A percentile compares a stretch with the other conserved stretches of the same genome.
Evolutionary conservation across 352 stramenopile genomes (phyloP).

Genomic region (Pythium pyrilobum): DNA sequence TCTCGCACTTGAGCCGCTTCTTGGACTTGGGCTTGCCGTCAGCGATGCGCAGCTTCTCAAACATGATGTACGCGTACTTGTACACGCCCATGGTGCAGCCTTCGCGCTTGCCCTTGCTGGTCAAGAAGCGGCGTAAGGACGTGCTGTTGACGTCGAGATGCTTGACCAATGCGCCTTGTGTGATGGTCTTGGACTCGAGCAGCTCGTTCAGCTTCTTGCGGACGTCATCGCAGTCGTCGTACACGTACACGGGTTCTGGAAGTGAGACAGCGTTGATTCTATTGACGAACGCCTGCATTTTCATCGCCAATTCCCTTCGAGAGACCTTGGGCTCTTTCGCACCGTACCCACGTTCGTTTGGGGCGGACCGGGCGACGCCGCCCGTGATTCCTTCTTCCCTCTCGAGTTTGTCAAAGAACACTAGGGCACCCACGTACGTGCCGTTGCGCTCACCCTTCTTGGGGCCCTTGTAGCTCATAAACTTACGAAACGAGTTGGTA

Average conservation of each 20-base stretch:
- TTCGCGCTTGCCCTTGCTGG: constrained; percentile 37
- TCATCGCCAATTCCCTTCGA: constrained; percentile 17
- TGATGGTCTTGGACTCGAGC: constrained; percentile 32
- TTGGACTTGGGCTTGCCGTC: constrained; percentile 38
- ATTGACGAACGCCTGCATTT: constrained; percentile 26
- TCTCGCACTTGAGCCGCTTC: constrained; percentile 36
- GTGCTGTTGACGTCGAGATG: constrained; percentile 40
- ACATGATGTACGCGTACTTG: constrained; percentile 40
- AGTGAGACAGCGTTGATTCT: constrained; percentile 33
- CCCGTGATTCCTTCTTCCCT: constrained; percentile 17
- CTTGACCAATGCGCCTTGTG: constrained; percentile 31
- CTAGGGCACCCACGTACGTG: constrained; percentile 31
- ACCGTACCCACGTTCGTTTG: no score
- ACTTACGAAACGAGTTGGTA: constrained; percentile 43
- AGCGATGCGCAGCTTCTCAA: constrained; percentile 49
- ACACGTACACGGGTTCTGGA: constrained; percentile 37
- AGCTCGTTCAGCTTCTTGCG: constrained; percentile 44
- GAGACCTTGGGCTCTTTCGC: constrained; percentile 13
- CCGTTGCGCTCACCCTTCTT: constrained; percentile 32
- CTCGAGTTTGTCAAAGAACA: constrained; percentile 39
- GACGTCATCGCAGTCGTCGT: constrained; percentile 51
- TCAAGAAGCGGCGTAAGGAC: constrained; percentile 45
- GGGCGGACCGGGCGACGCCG: constrained; percentile 13
- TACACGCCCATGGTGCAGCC: constrained; percentile 49
- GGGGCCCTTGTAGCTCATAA: constrained; percentile 45